Conservation (phyloP, 768 basidiomycete genomes). For the Russula olivacea region DNA sequence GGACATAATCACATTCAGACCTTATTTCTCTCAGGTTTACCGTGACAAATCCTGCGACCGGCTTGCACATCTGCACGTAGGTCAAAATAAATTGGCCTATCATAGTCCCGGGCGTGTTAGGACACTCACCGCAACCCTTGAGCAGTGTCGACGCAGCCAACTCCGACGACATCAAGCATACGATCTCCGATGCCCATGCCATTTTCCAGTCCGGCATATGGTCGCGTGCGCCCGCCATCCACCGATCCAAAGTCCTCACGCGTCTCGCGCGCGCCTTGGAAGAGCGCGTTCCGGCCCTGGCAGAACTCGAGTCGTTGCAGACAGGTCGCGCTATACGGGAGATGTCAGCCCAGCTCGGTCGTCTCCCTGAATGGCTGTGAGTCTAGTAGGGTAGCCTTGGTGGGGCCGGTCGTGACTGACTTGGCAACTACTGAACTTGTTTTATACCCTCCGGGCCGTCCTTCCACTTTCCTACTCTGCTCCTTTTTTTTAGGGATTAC, state of each 20-base stretch:
- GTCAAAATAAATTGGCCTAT: background rate
- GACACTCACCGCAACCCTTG: background rate
- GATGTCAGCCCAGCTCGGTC: constrained; percentile 71
- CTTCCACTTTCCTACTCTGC: background rate
- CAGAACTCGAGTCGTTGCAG: constrained; percentile 63
- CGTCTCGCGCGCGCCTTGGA: constrained; percentile 60
- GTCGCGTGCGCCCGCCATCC: constrained; percentile 53
- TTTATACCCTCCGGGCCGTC: background rate
- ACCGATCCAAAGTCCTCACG: constrained; percentile 60
- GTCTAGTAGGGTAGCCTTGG: no score
- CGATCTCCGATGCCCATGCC: constrained; percentile 51
- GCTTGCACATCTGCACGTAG: constrained; percentile 52
- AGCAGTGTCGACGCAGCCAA: constrained; percentile 52
- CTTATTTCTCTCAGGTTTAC: constrained; percentile 36
- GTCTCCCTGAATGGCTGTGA: constrained; percentile 85
- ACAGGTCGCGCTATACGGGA: constrained; percentile 80
- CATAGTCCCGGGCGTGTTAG: no score
- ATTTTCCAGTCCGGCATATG: constrained; percentile 63
- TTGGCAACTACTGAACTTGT: background rate
- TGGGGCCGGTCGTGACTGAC: no score
- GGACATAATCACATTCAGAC: background rate
- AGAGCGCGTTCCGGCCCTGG: constrained; percentile 50
- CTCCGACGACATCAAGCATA: constrained; percentile 42
- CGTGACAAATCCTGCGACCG: constrained; percentile 65
- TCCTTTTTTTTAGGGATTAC: constrained; percentile 53